Conservation (phyloP, 2,329 filamentous ascomycete genomes). For the Fusarium protoensiforme region DNA sequence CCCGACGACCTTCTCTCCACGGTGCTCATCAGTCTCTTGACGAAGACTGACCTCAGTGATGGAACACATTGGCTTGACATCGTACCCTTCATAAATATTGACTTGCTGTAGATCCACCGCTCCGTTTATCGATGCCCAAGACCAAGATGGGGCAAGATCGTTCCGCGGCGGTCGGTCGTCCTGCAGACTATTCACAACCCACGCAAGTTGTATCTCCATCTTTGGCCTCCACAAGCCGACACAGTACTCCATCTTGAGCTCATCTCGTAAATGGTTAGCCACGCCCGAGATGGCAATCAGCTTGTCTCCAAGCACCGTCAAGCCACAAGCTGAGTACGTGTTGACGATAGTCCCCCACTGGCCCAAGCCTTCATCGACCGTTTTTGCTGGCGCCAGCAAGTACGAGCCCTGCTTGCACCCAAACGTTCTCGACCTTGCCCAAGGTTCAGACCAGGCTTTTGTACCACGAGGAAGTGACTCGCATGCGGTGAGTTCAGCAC, state of each 20-base stretch:
- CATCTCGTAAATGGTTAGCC: slow-evolving; percentile 9
- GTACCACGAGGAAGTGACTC: background rate
- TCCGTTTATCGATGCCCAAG: slow-evolving; percentile 17
- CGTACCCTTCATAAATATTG: slow-evolving; percentile 2
- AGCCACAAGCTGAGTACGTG: slow-evolving; percentile 9
- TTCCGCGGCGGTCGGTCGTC: background rate
- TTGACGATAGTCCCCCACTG: slow-evolving; percentile 22
- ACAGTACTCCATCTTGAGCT: slow-evolving; percentile 14
- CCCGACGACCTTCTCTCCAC: background rate
- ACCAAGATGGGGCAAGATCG: slow-evolving; percentile 21
- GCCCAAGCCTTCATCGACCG: background rate
- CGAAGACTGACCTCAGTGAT: background rate
- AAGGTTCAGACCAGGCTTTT: background rate
- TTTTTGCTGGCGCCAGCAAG: background rate
- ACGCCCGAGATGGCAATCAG: slow-evolving; percentile 13
- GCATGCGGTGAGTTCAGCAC: slow-evolving; percentile 1
- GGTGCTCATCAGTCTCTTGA: background rate
- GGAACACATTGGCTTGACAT: background rate
- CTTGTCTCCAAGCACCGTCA: slow-evolving; percentile 17
- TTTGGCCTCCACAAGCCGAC: slow-evolving; percentile 14
- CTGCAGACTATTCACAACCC: background rate
- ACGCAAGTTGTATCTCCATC: slow-evolving; percentile 20
- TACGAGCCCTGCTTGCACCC: slow-evolving; percentile 4
- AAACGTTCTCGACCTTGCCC: background rate
- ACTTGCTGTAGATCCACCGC: slow-evolving; percentile 7